phyloP scores from a whole-genome alignment of 1,284 basidiomycete species.

The Fomitopsis pinicola region DNA sequence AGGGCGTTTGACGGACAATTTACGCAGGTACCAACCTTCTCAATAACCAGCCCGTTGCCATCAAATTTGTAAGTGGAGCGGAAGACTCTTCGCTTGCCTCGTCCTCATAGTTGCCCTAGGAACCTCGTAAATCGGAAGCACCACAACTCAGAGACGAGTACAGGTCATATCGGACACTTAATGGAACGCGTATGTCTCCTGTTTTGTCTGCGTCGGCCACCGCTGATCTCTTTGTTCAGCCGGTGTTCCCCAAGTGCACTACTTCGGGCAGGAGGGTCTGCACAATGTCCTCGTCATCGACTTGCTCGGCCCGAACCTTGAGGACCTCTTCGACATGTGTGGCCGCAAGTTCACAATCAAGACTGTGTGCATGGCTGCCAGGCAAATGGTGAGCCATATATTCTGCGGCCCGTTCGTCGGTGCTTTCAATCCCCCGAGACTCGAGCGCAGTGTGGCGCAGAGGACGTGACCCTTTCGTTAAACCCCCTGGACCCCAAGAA shows the following conservation, averaged over 20 bases:
- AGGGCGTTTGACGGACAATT: neutral
- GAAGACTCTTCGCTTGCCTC: neutral
- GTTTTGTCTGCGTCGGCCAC: neutral
- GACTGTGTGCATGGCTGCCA: slow-evolving; percentile 98
- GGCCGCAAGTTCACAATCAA: slow-evolving; percentile 96
- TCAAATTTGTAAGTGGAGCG: slow-evolving; percentile 83
- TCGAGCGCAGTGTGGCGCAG: neutral
- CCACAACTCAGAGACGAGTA: slow-evolving; percentile 98
- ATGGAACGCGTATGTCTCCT: slow-evolving; percentile 77
- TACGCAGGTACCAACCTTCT: slow-evolving; percentile 79
- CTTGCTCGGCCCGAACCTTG: slow-evolving; percentile 91
- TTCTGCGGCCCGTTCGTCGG: neutral
- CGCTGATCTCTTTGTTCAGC: slow-evolving; percentile 38
- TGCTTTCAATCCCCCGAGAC: neutral
- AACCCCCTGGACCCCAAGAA: neutral
- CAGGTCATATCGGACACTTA: slow-evolving; percentile 93
- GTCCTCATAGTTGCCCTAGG: slow-evolving; percentile 42
- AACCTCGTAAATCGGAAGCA: slow-evolving; percentile 97
- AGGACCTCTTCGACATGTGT: slow-evolving; percentile 98
- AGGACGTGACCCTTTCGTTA: too few species aligned
- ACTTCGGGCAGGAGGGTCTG: slow-evolving; percentile 97
- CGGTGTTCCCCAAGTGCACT: slow-evolving; percentile 95
- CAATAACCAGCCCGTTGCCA: slow-evolving; percentile 89
- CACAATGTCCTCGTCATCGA: slow-evolving; percentile 98
- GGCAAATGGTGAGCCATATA: slow-evolving; percentile 84